Conservation (phyloP, 2,329 filamentous ascomycete species). For the Aspergillus hortae region DNA sequence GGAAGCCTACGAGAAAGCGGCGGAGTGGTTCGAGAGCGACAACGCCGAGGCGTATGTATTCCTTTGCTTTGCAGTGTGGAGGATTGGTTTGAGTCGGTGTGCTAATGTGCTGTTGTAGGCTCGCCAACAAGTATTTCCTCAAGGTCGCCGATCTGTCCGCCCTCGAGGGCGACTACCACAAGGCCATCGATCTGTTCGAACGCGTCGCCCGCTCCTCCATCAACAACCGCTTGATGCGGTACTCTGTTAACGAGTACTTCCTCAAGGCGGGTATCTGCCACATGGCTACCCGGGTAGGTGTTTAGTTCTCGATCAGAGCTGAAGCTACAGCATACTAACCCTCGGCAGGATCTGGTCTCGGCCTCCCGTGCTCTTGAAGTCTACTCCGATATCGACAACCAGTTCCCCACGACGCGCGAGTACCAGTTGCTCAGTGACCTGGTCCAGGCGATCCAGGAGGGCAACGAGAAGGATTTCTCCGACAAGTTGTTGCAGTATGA, state of each 20-base stretch:
- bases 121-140: slow-evolving; percentile 90
- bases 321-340: background rate
- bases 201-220: slow-evolving; percentile 74
- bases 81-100: background rate
- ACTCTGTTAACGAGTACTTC: slow-evolving; percentile 93
- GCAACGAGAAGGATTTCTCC: slow-evolving; percentile 77
- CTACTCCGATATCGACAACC: slow-evolving; percentile 75
- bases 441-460: slow-evolving; percentile 67
- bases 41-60: slow-evolving; percentile 70
- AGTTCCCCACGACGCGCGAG: slow-evolving; percentile 75
- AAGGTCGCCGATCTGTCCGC: slow-evolving; percentile 88
- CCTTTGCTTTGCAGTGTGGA: too few relatives aligned
- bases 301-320: background rate
- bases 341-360: slow-evolving; percentile 65
- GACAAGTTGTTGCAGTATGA: slow-evolving; percentile 88
- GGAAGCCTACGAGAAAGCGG: slow-evolving; percentile 79
- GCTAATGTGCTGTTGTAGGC: slow-evolving; percentile 43
- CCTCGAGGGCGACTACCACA: slow-evolving; percentile 77
- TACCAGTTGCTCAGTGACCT: slow-evolving; percentile 77
- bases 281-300: slow-evolving; percentile 57
- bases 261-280: slow-evolving; percentile 92
- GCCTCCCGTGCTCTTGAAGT: slow-evolving; percentile 74
- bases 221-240: slow-evolving; percentile 88
- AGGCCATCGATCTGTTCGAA: slow-evolving; percentile 78
- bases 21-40: slow-evolving; percentile 84